A percentile compares a stretch with the other conserved stretches of the same genome.
Conservation (phyloP, 306 rosid species). For the Rubus parviflorus region DNA sequence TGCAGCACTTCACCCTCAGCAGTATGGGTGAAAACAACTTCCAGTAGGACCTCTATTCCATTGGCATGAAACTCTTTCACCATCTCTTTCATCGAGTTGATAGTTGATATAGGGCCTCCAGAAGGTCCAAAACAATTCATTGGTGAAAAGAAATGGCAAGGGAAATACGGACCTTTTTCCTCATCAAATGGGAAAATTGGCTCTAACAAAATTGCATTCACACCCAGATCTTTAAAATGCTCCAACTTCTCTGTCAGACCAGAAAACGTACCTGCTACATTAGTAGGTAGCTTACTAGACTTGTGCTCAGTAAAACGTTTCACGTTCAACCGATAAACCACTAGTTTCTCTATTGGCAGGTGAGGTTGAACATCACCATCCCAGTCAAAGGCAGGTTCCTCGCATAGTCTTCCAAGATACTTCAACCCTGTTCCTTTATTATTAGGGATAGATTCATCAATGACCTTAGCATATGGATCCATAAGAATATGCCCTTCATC, state of each 20-base stretch:
- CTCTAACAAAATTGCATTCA: conserved; percentile 78
- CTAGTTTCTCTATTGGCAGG: conserved; percentile 61
- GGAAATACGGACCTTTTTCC: conserved; percentile 80
- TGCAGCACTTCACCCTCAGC: conserved; percentile 63
- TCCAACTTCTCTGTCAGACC: conserved; percentile 74
- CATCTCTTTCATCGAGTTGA: conserved; percentile 79
- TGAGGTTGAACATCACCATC: conserved; percentile 46
- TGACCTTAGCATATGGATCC: conserved; percentile 82
- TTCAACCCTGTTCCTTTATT: conserved; percentile 33
- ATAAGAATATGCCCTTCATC: conserved; percentile 40
- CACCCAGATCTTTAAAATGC: conserved; percentile 70
- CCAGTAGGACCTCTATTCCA: conserved; percentile 82
- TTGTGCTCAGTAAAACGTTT: conserved; percentile 56
- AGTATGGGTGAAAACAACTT: conserved; percentile 85
- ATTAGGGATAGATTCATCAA: conserved; percentile 43
- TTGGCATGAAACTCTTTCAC: conserved; percentile 74
- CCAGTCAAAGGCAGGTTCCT: conserved; percentile 80
- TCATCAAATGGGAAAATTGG: conserved; percentile 73
- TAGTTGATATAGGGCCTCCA: conserved; percentile 52
- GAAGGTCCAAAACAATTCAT: conserved; percentile 63
- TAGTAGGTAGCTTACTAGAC: conserved; percentile 60
- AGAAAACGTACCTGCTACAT: conserved; percentile 77
- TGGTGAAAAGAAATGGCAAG: conserved; percentile 76
- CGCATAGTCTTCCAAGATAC: conserved; percentile 57
- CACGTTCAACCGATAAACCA: conserved; percentile 71